These are phyloP conservation scores for Fraxinus quadrangulata DNA, from an alignment of 257 asterid species.

Conservation along the genomic window DNA sequence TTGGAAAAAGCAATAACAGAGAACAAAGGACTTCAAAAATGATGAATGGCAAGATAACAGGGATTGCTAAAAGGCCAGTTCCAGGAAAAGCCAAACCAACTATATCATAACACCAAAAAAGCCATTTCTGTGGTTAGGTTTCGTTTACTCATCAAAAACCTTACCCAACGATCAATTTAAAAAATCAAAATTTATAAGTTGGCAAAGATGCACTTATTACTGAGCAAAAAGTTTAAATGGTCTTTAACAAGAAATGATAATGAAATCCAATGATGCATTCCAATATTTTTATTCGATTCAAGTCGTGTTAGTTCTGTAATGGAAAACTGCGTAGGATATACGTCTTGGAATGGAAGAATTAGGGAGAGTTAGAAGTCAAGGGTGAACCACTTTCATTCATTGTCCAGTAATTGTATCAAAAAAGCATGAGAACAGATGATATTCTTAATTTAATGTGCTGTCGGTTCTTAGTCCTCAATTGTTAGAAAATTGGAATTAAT, in stretches of 20 bases:
- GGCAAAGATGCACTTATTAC: neutral
- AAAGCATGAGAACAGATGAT: neutral
- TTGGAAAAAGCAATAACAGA: neutral
- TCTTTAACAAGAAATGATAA: neutral
- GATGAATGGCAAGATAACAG: neutral
- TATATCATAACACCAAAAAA: neutral
- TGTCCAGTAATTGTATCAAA: neutral
- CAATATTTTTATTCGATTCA: neutral
- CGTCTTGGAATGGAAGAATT: neutral
- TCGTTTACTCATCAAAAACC: neutral
- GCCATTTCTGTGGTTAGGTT: neutral
- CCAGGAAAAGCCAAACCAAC: neutral
- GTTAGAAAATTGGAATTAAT: neutral
- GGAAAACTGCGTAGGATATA: neutral
- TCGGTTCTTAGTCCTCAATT: neutral
- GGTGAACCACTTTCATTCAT: neutral
- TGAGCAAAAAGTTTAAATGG: neutral
- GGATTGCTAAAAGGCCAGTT: neutral
- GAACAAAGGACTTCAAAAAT: neutral
- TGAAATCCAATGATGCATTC: neutral
- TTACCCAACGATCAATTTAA: neutral
- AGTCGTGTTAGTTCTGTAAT: neutral
- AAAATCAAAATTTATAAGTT: neutral
- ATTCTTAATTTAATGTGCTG: neutral
- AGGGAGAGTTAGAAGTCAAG: neutral